Evolutionary conservation across 2,329 filamentous ascomycete genomes (phyloP).

Genomic region (Akanthomyces uredinophilus): DNA sequence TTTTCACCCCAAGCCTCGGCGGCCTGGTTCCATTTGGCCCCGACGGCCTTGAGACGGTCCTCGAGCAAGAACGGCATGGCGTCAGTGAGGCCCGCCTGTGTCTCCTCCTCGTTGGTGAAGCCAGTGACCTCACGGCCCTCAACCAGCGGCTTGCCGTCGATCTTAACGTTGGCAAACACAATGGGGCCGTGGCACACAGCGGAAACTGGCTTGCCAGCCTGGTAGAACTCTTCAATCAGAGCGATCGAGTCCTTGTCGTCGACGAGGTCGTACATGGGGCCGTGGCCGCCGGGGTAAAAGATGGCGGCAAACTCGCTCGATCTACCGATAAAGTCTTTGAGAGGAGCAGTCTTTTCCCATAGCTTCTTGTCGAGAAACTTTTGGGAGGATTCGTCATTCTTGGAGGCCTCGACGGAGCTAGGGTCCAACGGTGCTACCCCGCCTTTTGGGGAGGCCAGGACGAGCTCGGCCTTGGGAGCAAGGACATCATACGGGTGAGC

Average conservation of each 20-base stretch:
- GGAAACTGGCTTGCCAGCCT: slow-evolving; percentile 55
- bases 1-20: slow-evolving; percentile 44
- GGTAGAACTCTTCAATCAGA: slow-evolving; percentile 58
- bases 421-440: slow-evolving; percentile 59
- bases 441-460: slow-evolving; percentile 58
- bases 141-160: slow-evolving; percentile 49
- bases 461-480: slow-evolving; percentile 46
- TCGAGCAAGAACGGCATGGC: slow-evolving; percentile 58
- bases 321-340: slow-evolving; percentile 51
- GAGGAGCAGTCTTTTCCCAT: slow-evolving; percentile 58
- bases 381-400: slow-evolving; percentile 46
- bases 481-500: slow-evolving; percentile 61
- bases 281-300: slow-evolving; percentile 55
- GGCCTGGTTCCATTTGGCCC: slow-evolving; percentile 53
- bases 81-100: slow-evolving; percentile 40
- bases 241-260: slow-evolving; percentile 50
- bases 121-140: slow-evolving; percentile 54
- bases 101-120: slow-evolving; percentile 56
- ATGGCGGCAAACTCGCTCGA: slow-evolving; percentile 58
- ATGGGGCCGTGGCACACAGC: slow-evolving; percentile 67
- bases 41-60: slow-evolving; percentile 45
- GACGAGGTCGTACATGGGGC: slow-evolving; percentile 64
- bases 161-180: slow-evolving; percentile 54
- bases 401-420: slow-evolving; percentile 49
- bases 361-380: slow-evolving; percentile 53